These are phyloP conservation scores for Globisporangium lucens DNA, from an alignment of 352 stramenopile genomes.

Conservation along the genomic window DNA sequence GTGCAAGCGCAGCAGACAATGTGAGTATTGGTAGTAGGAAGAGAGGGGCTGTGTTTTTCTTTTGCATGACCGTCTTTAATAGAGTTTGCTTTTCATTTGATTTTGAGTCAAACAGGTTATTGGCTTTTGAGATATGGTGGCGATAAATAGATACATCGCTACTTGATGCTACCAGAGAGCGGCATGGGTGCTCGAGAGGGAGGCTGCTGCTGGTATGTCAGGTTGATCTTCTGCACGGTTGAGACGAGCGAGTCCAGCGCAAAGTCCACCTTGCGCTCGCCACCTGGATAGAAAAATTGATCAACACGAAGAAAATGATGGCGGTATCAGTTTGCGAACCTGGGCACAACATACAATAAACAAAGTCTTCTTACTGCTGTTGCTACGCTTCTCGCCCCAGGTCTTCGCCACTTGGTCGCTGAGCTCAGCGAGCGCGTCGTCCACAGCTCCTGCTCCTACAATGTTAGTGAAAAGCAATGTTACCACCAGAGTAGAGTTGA, in stretches of 20 bases:
- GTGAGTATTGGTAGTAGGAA: background rate
- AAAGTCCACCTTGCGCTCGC: constrained; percentile 42
- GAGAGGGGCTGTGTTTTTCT: background rate
- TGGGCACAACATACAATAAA: background rate
- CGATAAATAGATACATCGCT: background rate
- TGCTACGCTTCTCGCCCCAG: constrained; percentile 30
- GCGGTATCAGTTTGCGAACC: background rate
- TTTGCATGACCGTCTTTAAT: constrained; percentile 16
- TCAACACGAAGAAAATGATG: background rate
- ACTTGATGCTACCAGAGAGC: constrained; percentile 1
- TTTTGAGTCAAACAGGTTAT: background rate
- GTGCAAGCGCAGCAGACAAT: background rate
- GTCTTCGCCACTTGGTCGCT: constrained; percentile 46
- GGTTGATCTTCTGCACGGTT: constrained; percentile 54
- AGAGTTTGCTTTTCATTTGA: constrained; percentile 20
- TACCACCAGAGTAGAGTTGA: background rate
- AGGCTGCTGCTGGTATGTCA: constrained; percentile 35
- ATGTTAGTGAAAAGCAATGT: background rate
- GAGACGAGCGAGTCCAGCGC: constrained; percentile 60
- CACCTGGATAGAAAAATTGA: background rate
- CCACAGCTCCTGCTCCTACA: constrained; percentile 36
- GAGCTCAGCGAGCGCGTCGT: constrained; percentile 61
- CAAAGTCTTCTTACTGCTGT: background rate
- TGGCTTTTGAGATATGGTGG: background rate
- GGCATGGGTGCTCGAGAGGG: background rate